These are phyloP conservation scores for Melaleuca alternifolia DNA, from an alignment of 345 rosid genomes.

Conservation along the genomic window DNA sequence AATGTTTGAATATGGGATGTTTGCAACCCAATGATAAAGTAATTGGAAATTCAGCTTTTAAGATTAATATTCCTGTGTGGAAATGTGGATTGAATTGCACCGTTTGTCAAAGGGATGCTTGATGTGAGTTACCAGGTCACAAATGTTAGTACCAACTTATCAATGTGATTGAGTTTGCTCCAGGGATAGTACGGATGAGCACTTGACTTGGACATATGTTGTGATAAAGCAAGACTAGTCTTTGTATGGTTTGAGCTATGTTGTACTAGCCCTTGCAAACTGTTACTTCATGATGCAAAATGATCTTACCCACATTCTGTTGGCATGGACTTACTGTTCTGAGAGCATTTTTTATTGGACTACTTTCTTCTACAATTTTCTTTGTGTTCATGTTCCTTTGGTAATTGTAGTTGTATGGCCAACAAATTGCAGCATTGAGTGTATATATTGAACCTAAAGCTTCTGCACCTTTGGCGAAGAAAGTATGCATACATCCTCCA, in stretches of 20 bases:
- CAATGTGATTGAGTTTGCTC: background rate
- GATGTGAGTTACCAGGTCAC: background rate
- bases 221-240: background rate
- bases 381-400: background rate
- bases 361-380: background rate
- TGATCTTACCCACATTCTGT: background rate
- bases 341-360: background rate
- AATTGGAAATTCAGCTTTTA: background rate
- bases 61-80: background rate
- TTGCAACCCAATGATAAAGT: background rate
- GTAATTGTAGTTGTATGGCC: background rate
- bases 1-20: background rate
- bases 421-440: slow-evolving; percentile 28
- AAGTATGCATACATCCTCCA: slow-evolving; percentile 43
- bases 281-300: background rate
- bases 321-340: background rate
- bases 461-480: slow-evolving; percentile 22
- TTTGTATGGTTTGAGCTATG: background rate
- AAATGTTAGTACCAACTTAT: background rate
- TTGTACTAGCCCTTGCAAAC: background rate
- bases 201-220: background rate
- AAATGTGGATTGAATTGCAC: background rate
- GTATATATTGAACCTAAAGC: slow-evolving; percentile 12
- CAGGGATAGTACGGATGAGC: background rate
- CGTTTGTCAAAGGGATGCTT: background rate